phyloP scores from a whole-genome alignment of 441 rosid genomes.

The Pelargonium cotyledonis region DNA sequence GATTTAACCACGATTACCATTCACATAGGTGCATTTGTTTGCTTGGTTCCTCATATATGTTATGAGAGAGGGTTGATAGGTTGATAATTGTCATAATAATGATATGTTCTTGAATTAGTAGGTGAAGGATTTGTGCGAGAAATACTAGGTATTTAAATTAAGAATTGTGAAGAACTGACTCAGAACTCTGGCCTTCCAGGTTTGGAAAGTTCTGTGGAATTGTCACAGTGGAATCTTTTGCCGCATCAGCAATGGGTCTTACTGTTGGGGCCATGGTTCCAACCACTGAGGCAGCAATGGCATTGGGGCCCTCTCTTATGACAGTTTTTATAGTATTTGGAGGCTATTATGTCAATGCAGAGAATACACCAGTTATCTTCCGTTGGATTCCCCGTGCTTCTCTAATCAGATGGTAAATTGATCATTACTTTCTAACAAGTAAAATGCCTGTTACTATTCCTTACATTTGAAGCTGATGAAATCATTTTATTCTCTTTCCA shows the following conservation, averaged over 20 bases:
- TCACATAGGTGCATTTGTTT: too few relatives aligned
- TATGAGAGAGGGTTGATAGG: too few relatives aligned
- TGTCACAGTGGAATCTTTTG: constrained; percentile 80
- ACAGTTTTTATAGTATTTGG: constrained; percentile 92
- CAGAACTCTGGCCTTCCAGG: constrained; percentile 32
- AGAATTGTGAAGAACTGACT: constrained; percentile 11
- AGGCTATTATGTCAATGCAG: constrained; percentile 84
- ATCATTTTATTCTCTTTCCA: too few relatives aligned
- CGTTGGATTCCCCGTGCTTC: constrained; percentile 92
- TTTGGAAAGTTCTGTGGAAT: constrained; percentile 91
- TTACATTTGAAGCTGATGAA: too few relatives aligned
- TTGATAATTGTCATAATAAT: neutral
- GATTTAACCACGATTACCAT: too few relatives aligned
- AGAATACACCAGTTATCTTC: constrained; percentile 80
- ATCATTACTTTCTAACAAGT: too few relatives aligned
- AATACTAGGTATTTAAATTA: too few relatives aligned
- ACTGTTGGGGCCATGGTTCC: constrained; percentile 98
- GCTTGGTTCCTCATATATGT: too few relatives aligned
- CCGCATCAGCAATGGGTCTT: constrained; percentile 98
- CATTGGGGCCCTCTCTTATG: constrained; percentile 95
- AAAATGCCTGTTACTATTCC: too few relatives aligned
- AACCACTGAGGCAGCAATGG: constrained; percentile 96
- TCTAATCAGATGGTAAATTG: constrained; percentile 71
- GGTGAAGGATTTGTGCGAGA: too few relatives aligned
- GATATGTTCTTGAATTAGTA: neutral